These are phyloP conservation scores for Incumbomyces lentus DNA, from an alignment of 2,329 filamentous ascomycete genomes.

Conservation along the genomic window DNA sequence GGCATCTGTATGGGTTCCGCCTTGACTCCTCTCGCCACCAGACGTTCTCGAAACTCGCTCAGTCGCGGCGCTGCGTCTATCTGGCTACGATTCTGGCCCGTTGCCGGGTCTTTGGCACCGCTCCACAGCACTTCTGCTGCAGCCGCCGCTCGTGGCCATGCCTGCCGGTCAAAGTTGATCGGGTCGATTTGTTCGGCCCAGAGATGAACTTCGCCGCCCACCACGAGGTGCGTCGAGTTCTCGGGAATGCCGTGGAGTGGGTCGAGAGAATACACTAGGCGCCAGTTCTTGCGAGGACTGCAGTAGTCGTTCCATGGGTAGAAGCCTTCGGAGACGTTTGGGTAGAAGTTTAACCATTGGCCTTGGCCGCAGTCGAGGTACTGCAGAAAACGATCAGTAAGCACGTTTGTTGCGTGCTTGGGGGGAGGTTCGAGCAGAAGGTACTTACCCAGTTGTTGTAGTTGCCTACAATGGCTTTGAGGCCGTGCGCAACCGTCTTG, in stretches of 20 bases:
- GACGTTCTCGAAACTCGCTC: slow-evolving; percentile 64
- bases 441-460: slow-evolving; percentile 22
- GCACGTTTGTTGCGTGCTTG: too few species aligned
- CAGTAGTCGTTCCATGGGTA: slow-evolving; percentile 72
- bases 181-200: slow-evolving; percentile 73
- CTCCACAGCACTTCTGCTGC: slow-evolving; percentile 47
- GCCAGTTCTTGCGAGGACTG: slow-evolving; percentile 69
- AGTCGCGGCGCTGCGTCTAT: slow-evolving; percentile 57
- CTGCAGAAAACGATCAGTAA: slow-evolving; percentile 3
- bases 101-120: slow-evolving; percentile 39
- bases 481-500: slow-evolving; percentile 16
- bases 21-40: slow-evolving; percentile 55
- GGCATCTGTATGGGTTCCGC: slow-evolving; percentile 61
- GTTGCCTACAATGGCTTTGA: slow-evolving; percentile 25
- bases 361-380: slow-evolving; percentile 20
- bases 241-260: slow-evolving; percentile 54
- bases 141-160: slow-evolving; percentile 47
- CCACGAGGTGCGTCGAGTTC: slow-evolving; percentile 54
- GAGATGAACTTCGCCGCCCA: slow-evolving; percentile 72
- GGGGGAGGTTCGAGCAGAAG: too few species aligned
- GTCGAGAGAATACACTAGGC: slow-evolving; percentile 69
- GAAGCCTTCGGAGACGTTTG: slow-evolving; percentile 16
- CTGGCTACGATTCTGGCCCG: slow-evolving; percentile 32
- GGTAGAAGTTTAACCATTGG: slow-evolving; percentile 18
- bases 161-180: slow-evolving; percentile 55